Evolutionary conservation across 768 basidiomycete genomes (phyloP).

Genomic region (Rhodotorula diobovata): DNA sequence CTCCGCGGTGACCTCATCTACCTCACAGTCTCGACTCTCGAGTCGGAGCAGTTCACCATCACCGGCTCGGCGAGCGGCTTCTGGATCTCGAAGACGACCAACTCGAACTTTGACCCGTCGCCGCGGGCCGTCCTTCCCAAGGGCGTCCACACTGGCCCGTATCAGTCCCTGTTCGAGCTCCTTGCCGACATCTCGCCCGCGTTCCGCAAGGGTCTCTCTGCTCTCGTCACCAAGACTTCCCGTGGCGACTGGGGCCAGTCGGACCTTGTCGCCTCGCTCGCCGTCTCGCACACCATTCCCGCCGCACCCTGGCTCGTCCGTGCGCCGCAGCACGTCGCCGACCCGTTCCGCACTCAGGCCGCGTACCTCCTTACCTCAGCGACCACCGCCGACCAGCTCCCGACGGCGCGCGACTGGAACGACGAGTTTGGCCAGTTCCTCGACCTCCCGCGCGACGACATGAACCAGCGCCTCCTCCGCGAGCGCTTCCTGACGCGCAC

Average conservation of each 20-base stretch:
- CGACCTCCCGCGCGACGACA: conserved; percentile 47
- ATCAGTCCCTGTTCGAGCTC: conserved; percentile 50
- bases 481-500: conserved; percentile 50
- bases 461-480: conserved; percentile 49
- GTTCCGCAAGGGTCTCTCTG: conserved; percentile 44
- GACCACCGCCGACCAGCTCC: conserved; percentile 47
- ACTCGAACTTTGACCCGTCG: conserved; percentile 49
- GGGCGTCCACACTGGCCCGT: conserved; percentile 38
- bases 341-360: conserved; percentile 49
- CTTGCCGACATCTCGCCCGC: conserved; percentile 49
- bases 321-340: conserved; percentile 45
- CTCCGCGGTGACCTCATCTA: conserved; percentile 51
- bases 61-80: conserved; percentile 50
- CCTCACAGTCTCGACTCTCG: conserved; percentile 49
- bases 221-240: conserved; percentile 27
- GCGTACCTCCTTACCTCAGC: conserved; percentile 51
- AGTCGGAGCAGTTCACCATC: conserved; percentile 50
- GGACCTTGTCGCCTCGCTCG: conserved; percentile 47
- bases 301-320: conserved; percentile 50
- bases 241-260: conserved; percentile 27
- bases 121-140: conserved; percentile 45
- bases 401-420: conserved; percentile 52
- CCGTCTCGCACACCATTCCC: conserved; percentile 49
- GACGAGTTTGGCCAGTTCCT: conserved; percentile 51
- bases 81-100: conserved; percentile 49